Percentiles rank a stretch among this genome's conserved stretches.
Evolutionary conservation across 192 early-diverging fungal species (phyloP).

Genomic region (Lobosporangium transversale): DNA sequence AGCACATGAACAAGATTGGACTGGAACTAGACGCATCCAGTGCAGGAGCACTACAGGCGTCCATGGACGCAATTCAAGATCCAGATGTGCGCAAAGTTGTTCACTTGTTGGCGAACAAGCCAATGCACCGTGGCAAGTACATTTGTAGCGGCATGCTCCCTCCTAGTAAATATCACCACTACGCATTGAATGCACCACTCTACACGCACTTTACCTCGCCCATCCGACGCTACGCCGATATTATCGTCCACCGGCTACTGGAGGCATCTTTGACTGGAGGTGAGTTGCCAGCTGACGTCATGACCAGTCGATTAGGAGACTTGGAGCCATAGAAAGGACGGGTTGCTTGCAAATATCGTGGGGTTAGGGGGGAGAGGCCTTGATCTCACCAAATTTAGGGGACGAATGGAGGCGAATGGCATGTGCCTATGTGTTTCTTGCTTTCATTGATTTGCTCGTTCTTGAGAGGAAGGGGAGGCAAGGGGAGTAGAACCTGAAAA

Average conservation of each 20-base stretch:
- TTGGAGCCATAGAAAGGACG: constrained; percentile 16
- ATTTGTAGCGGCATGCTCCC: constrained; percentile 92
- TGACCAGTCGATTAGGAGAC: constrained; percentile 13
- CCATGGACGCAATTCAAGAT: constrained; percentile 72
- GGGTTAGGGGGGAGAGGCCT: too few relatives aligned
- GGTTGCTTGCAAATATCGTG: too few relatives aligned
- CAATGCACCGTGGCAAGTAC: constrained; percentile 97
- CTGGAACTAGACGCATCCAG: constrained; percentile 78
- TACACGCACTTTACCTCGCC: constrained; percentile 99
- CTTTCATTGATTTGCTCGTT: not conserved
- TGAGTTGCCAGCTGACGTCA: constrained; percentile 35
- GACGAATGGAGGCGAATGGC: too few relatives aligned
- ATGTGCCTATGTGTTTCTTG: not conserved
- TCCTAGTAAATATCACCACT: constrained; percentile 82
- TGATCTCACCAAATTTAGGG: too few relatives aligned
- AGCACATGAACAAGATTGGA: constrained; percentile 78
- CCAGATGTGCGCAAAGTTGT: constrained; percentile 75
- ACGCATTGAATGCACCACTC: constrained; percentile 87
- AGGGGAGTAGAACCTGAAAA: not conserved
- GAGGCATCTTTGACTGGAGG: constrained; percentile 69
- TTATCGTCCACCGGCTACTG: constrained; percentile 93
- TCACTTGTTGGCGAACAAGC: constrained; percentile 84
- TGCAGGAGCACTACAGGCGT: constrained; percentile 62
- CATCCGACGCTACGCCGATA: constrained; percentile 94
- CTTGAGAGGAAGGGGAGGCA: not conserved